Conservation (phyloP, 768 basidiomycete genomes). For the Piloderma croceum region DNA sequence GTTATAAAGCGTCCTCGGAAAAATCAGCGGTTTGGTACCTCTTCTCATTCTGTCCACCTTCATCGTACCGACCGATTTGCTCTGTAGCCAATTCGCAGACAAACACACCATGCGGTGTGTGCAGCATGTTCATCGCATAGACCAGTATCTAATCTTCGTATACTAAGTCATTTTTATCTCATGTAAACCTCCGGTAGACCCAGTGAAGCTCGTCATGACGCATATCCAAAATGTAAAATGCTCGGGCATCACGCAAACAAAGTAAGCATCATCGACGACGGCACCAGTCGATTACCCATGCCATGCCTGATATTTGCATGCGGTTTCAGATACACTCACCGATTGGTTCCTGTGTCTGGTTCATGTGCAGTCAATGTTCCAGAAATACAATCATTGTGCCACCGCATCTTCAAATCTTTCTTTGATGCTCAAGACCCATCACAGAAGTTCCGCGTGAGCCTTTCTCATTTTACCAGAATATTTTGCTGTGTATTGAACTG, state of each 20-base stretch:
- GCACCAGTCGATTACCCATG: not conserved
- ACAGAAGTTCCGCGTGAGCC: slow-evolving; percentile 43
- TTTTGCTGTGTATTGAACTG: too few relatives aligned
- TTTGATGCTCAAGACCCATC: slow-evolving; percentile 42
- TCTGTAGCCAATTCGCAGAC: slow-evolving; percentile 66
- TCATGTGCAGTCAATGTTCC: slow-evolving; percentile 63
- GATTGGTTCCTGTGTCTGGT: slow-evolving; percentile 64
- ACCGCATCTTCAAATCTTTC: slow-evolving; percentile 46
- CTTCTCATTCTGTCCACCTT: not conserved
- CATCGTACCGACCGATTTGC: not conserved
- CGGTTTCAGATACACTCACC: slow-evolving; percentile 53
- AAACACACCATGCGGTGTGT: slow-evolving; percentile 71
- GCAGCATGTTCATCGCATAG: not conserved
- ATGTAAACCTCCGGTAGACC: slow-evolving; percentile 72
- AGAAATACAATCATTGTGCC: slow-evolving; percentile 63
- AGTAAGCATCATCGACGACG: slow-evolving; percentile 34
- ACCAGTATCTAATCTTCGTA: too few relatives aligned
- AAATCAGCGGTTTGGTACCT: slow-evolving; percentile 62
- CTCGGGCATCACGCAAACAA: slow-evolving; percentile 61
- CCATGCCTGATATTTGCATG: slow-evolving; percentile 2
- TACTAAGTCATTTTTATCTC: slow-evolving; percentile 84
- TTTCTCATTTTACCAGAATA: too few relatives aligned
- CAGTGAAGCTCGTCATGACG: slow-evolving; percentile 60
- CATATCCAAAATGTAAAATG: slow-evolving; percentile 57
- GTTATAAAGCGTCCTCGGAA: slow-evolving; percentile 61